A percentile compares a stretch with the other conserved stretches of the same genome.
Evolutionary conservation across 805 yeast species (phyloP).

Genomic region (Pichia heedii): DNA sequence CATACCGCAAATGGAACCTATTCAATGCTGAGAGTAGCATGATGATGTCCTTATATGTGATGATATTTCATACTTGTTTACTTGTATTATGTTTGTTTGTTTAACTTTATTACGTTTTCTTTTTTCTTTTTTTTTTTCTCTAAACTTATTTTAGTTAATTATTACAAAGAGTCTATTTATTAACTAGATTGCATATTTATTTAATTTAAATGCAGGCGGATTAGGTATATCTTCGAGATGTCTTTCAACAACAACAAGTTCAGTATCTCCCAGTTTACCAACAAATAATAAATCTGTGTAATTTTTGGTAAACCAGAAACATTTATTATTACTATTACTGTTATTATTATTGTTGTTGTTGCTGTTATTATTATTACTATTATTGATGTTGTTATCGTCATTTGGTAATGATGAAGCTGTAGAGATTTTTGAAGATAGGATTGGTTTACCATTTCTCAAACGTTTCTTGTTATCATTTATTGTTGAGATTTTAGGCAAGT

Average conservation of each 20-base stretch:
- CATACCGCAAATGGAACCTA: conserved; percentile 30
- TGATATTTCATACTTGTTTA: too few species aligned
- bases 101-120: not conserved
- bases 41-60: too few species aligned
- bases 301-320: conserved; percentile 70
- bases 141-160: not conserved
- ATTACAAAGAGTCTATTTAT: not conserved
- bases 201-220: conserved; percentile 57
- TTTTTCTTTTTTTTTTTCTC: not conserved
- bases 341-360: too few species aligned
- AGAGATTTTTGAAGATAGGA: conserved; percentile 4
- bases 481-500: not conserved
- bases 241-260: conserved; percentile 68
- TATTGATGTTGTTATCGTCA: too few species aligned
- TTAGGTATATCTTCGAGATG: conserved; percentile 48
- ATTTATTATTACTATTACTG: conserved; percentile 26
- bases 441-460: conserved; percentile 24
- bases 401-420: conserved; percentile 6
- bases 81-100: not conserved
- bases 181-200: conserved; percentile 32
- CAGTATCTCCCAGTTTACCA: conserved; percentile 40
- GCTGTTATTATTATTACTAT: too few species aligned
- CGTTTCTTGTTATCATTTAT: conserved; percentile 21
- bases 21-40: not conserved
- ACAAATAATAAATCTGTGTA: conserved; percentile 66